Evolutionary conservation across 495 filamentous ascomycete species (phyloP).

Genomic region (Glarea lozoyensis): DNA sequence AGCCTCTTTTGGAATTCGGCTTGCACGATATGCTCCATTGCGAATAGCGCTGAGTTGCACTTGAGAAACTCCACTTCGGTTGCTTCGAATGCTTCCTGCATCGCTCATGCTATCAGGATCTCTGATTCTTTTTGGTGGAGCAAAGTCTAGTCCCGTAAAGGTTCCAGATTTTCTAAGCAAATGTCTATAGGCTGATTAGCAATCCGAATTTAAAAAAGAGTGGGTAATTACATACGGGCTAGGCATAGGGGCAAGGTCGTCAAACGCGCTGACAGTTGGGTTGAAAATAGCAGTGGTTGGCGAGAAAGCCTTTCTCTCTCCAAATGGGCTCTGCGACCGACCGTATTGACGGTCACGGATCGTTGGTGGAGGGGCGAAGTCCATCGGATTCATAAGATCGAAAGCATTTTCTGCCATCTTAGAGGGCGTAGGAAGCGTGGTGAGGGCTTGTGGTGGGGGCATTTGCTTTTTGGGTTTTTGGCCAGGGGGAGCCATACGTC

Average conservation of each 20-base stretch:
- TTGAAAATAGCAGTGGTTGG: constrained; percentile 60
- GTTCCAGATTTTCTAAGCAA: constrained; percentile 80
- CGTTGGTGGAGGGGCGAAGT: constrained; percentile 75
- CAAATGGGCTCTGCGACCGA: constrained; percentile 71
- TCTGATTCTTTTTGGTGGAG: constrained; percentile 69
- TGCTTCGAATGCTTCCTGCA: constrained; percentile 83
- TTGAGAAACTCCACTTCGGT: constrained; percentile 67
- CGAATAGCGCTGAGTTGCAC: constrained; percentile 69
- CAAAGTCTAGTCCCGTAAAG: constrained; percentile 88
- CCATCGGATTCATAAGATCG: constrained; percentile 54
- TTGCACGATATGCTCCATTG: constrained; percentile 82
- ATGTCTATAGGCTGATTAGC: constrained; percentile 48
- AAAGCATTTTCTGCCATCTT: constrained; percentile 80
- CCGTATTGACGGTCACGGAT: constrained; percentile 62
- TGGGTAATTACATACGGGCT: constrained; percentile 65
- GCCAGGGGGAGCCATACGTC: constrained; percentile 37
- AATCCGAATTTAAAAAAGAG: constrained; percentile 8
- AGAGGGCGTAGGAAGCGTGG: constrained; percentile 74
- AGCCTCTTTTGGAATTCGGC: constrained; percentile 69
- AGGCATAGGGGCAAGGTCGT: constrained; percentile 76
- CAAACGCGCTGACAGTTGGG: constrained; percentile 73
- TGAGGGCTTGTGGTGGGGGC: constrained; percentile 66
- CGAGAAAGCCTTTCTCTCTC: constrained; percentile 66
- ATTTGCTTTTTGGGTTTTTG: constrained; percentile 42
- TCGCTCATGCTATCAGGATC: constrained; percentile 67